These are phyloP conservation scores for Tetracladium marchalianum DNA, from an alignment of 495 filamentous ascomycete genomes.

Conservation along the genomic window DNA sequence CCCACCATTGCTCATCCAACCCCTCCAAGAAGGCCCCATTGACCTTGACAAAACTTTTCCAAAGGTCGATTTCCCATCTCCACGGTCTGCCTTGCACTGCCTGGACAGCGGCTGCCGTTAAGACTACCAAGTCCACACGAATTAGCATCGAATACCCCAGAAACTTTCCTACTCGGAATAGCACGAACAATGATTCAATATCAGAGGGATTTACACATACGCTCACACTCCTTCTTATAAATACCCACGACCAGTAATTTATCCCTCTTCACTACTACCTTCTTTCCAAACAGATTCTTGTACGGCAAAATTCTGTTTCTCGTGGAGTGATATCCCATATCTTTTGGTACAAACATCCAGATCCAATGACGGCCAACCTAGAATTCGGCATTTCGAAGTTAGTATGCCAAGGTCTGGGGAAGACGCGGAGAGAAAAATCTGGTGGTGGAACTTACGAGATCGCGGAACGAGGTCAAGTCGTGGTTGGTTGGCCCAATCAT, in stretches of 20 bases:
- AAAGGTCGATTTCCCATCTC: conserved; percentile 40
- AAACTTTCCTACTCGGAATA: too few species aligned
- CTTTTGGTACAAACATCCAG: conserved; percentile 42
- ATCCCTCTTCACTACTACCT: conserved; percentile 30
- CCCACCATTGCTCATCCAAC: conserved; percentile 31
- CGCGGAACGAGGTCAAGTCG: conserved; percentile 25
- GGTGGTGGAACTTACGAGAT: too few species aligned
- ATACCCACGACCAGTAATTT: conserved; percentile 37
- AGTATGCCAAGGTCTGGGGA: too few species aligned
- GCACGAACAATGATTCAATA: too few species aligned
- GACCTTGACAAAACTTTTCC: conserved; percentile 44
- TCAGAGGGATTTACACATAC: too few species aligned
- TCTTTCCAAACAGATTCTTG: conserved; percentile 23
- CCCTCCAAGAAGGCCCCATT: conserved; percentile 33
- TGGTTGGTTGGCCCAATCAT: conserved; percentile 30
- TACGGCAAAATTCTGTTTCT: conserved; percentile 23
- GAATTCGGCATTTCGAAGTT: too few species aligned
- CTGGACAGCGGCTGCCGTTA: conserved; percentile 30
- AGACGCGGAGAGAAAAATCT: too few species aligned
- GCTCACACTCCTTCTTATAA: conserved; percentile 32
- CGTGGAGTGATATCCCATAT: conserved; percentile 32
- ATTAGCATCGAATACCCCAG: too few species aligned
- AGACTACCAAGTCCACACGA: too few species aligned
- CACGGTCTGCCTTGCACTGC: conserved; percentile 41
- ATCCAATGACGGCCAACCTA: conserved; percentile 33